Evolutionary conservation across 257 asterid species (phyloP).

Genomic region (Jacaranda mimosifolia): DNA sequence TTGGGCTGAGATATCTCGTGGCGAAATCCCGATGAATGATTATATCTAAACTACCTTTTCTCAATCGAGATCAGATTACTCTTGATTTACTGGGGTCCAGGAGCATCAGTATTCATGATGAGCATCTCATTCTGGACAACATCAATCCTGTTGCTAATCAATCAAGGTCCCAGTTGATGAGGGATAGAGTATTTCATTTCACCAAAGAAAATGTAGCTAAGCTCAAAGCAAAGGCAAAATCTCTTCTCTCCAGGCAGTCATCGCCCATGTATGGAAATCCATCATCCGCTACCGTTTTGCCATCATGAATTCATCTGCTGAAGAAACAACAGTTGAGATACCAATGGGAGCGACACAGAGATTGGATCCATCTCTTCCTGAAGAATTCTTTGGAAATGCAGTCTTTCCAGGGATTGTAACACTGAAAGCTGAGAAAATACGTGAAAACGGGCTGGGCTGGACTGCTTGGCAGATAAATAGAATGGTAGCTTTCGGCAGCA

Average conservation of each 20-base stretch:
- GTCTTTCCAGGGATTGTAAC: constrained; percentile 32
- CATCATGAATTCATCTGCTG: not conserved
- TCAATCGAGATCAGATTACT: constrained; percentile 32
- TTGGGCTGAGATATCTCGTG: constrained; percentile 54
- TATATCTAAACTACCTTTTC: constrained; percentile 34
- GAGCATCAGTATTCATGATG: constrained; percentile 10
- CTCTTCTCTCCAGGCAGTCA: constrained; percentile 57
- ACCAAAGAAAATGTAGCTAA: constrained; percentile 18
- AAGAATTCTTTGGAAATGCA: constrained; percentile 62
- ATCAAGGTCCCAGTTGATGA: not conserved
- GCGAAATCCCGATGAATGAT: not conserved
- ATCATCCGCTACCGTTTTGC: constrained; percentile 37
- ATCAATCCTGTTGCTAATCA: not conserved
- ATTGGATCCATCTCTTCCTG: constrained; percentile 46
- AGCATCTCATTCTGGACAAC: constrained; percentile 1
- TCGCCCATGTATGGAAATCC: constrained; percentile 58
- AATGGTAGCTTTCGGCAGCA: constrained; percentile 24
- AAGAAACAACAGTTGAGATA: constrained; percentile 32
- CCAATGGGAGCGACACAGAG: constrained; percentile 45
- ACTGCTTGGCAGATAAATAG: constrained; percentile 50
- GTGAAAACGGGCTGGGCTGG: constrained; percentile 53
- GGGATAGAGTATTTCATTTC: constrained; percentile 42
- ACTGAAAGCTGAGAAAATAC: constrained; percentile 31
- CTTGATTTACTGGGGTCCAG: constrained; percentile 24
- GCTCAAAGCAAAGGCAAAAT: constrained; percentile 42